Base-by-base conservation (phyloP, 176 grass and related monocot species). In the Alopecurus myosuroides region DNA sequence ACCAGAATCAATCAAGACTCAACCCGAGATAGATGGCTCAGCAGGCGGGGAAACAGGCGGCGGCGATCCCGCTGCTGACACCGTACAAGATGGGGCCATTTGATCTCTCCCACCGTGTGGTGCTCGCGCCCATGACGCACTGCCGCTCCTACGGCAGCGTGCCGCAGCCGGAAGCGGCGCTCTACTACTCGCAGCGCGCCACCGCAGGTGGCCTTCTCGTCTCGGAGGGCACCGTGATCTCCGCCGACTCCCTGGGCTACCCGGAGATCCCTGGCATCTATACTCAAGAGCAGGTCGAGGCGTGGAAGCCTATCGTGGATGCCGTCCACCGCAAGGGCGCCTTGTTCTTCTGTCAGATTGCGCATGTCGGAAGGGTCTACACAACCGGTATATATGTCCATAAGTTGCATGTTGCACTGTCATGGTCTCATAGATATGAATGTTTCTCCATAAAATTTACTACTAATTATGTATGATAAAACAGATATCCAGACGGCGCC, bases 261-360 rank as follows among this genome's bases (percentile, higher is more conserved):
- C 58, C 26, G 29, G 72, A 87, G 30, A 81, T 33, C 0, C 82
- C 87, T 5, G 87, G 79, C 22, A 74, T 90, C 42, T 90, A 37
- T 61, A 83, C 23, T 22, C 34, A 7, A 61, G 44, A 87, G 40
- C 84, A 90, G 49, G 12, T 86, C n/a, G 76, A 81, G 7, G 91
- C 87, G 0, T 92, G 90, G 90, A 89, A 88, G 17, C 82, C 90
- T 1, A 86, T 92, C 48, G 83, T 92, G 4, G 86, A 92, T 26
- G 89, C 86, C 18, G 81, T 92, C 75, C 90, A 92, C 36, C 52
- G 70, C n/a, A 89, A 89, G 73, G 90, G 87, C 11, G 51, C 10
- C 0, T 2, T 92, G 22, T 89, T 92, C 78, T 83, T 92, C 65
- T 77, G 68, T 7, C 90, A 92, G 56, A 77, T 89, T 2, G 78